Base-by-base conservation (phyloP, 2,329 filamentous ascomycete genomes). In the Gnomoniopsis sp. region DNA sequence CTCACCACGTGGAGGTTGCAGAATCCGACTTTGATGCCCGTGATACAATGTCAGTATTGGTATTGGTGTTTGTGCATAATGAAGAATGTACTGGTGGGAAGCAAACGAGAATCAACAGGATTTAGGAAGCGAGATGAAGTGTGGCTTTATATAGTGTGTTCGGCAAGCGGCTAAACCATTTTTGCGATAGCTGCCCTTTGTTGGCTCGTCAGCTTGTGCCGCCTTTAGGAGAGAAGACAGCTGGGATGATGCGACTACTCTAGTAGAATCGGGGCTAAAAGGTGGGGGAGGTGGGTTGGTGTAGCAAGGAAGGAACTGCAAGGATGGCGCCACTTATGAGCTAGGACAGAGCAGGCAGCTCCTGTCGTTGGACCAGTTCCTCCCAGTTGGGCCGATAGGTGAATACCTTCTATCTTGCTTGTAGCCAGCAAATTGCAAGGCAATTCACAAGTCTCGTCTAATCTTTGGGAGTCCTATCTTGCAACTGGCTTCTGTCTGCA, bases 1-100 rank as follows among this genome's bases (percentile, higher is more conserved):
- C 58, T 56, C 53, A 60, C 58, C 58, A 33, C 58, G 30, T 53
- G 58, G 58, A 60, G 58, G 58, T 51, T 53, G 41, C 52, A 60
- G 59, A 58, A 51, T 49, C 59, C 47, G 59, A 48, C 51, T 61
- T 55, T 50, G 51, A 30, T 49, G 55, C 51, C 50, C 58, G 22
- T 51, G 7, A 11, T 41, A n/a, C 3, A 4, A n/a, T 15, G n/a
- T 23, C 38, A 23, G 21, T 10, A 2, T 10, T 14, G 50, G 41
- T 10, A 23, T 38, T 11, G 47, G 10, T n/a, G 2, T 11, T 11
- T 34, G 34, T 23, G 48, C n/a, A 53, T 33, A 26, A 30, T 30
- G 33, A 8, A 19, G 38, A 1, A 2, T 17, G 11, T 3, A 4
- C n/a, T 19, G 15, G 49, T 8, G n/a, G 11, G 17, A 4, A 15